Base-by-base conservation (phyloP, 2,329 filamentous ascomycete species). In the Xylaria sp. region DNA sequence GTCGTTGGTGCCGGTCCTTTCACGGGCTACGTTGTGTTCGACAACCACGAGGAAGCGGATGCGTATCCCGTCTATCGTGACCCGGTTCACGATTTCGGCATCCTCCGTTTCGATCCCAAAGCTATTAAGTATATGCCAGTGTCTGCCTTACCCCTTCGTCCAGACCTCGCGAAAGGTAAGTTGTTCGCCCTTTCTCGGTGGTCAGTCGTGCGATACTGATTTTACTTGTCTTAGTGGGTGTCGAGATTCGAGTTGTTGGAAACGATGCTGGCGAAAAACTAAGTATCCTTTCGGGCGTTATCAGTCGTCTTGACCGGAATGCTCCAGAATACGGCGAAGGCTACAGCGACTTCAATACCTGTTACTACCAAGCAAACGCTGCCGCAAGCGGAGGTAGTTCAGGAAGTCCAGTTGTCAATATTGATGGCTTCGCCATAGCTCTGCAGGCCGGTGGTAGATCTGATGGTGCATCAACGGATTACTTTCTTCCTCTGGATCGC, bases 211-310 rank as follows among this genome's bases (percentile, higher is more conserved):
- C 43, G 9, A 48, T 69, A 23, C 58, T 74, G 39, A 72, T 41
- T 8, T 43, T 10, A 66, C 46, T 28, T 34, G 32, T 53, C 6
- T 36, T 65, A 82, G 95, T 99, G 61, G 96, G 96, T 63, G 90
- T 93, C 15, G 96, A 99, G 81, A 98, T 99, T 73, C 88, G 97
- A 73, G 96, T 99, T 1, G 96, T 99, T 6, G 96, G 96, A 82
- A 99, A 99, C 80, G 96, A 99, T 84, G 96, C 96, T 34, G 96
- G 96, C 72, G 96, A 99, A 80, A 99, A 99, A 82, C 89, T 99
- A 73, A 97, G 94, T 84, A 99, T 99, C 75, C 84, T 99, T 66
- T 98, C 96, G 6, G 96, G 96, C 75, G 95, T 99, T 64, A 99
- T 99, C 79, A 97, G 94, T 81, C 90, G 96, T 75, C 85, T 99